phyloP scores from a whole-genome alignment of 495 filamentous ascomycete genomes.

The Endocarpon pusillum region DNA sequence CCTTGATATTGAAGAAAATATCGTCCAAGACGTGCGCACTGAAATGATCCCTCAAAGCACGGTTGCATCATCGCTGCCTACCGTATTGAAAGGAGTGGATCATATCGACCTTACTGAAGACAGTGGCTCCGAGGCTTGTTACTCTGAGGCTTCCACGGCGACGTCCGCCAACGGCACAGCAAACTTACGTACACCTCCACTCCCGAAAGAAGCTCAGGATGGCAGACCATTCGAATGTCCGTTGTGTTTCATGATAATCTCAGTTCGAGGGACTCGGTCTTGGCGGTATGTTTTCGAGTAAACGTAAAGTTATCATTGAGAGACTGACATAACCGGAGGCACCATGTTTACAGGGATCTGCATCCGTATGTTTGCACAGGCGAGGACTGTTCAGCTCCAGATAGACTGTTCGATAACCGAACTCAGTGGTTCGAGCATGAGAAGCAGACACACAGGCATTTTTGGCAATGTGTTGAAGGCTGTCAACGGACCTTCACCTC shows the following conservation, averaged over 20 bases:
- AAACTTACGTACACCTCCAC: conserved; percentile 4
- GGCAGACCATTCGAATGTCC: conserved; percentile 10
- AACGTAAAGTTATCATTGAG: background rate
- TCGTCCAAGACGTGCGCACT: background rate
- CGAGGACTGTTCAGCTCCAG: conserved; percentile 6
- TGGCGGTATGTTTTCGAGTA: background rate
- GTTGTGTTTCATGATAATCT: conserved; percentile 9
- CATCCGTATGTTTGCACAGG: conserved; percentile 10
- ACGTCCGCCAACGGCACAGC: conserved; percentile 4
- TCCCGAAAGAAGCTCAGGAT: conserved; percentile 8
- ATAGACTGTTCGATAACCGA: conserved; percentile 10
- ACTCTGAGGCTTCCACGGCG: conserved; percentile 7
- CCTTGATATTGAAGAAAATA: background rate
- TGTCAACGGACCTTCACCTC: background rate
- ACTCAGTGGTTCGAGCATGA: conserved; percentile 9
- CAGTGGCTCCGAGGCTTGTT: conserved; percentile 1
- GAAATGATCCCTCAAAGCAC: background rate
- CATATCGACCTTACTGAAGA: background rate
- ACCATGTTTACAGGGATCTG: conserved; percentile 11
- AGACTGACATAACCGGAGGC: conserved; percentile 3
- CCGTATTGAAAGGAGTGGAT: background rate
- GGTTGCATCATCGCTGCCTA: background rate
- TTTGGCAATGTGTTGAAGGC: conserved; percentile 3
- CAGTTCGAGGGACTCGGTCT: conserved; percentile 4
- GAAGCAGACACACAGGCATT: conserved; percentile 6